phyloP scores from a whole-genome alignment of 257 asterid species.

The Primulina tabacum region DNA sequence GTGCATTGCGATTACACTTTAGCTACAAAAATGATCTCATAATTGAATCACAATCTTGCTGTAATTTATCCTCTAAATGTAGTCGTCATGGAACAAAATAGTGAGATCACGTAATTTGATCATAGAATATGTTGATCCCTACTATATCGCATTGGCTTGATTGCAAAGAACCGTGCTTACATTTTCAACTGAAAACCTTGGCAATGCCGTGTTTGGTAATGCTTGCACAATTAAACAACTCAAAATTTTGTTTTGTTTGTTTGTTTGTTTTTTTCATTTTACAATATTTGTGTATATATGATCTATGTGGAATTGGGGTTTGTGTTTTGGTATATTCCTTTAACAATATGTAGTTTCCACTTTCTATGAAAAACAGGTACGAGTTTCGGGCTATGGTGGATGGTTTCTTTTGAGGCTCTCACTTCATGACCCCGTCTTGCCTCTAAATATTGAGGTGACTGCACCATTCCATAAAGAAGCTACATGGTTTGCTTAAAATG shows the following conservation, averaged over 20 bases:
- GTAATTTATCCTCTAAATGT: background rate
- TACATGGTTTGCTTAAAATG: slow-evolving; percentile 13
- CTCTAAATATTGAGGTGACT: slow-evolving; percentile 94
- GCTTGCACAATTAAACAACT: too few relatives aligned
- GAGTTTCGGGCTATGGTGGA: slow-evolving; percentile 96
- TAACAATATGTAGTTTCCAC: slow-evolving; percentile 9
- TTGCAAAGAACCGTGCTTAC: too few relatives aligned
- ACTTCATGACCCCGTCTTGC: slow-evolving; percentile 96
- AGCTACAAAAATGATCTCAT: background rate
- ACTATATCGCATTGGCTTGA: slow-evolving; percentile 7
- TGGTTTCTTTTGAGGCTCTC: slow-evolving; percentile 98
- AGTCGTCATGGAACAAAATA: background rate
- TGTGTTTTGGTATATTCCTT: background rate
- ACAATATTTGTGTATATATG: background rate
- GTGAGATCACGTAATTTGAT: too few relatives aligned
- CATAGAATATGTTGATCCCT: background rate
- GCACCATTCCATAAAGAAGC: background rate
- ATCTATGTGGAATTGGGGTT: background rate
- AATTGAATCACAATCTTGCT: background rate
- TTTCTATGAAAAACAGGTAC: slow-evolving; percentile 44
- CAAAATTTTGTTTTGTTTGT: too few relatives aligned
- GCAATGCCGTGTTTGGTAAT: too few relatives aligned
- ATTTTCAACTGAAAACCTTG: too few relatives aligned
- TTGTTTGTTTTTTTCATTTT: too few relatives aligned
- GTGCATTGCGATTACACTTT: background rate